Evolutionary conservation across 1,139 yeast genomes (phyloP), one percentile per base, ranked within the genome.

Genomic region (Geotrichum restrictum): DNA sequence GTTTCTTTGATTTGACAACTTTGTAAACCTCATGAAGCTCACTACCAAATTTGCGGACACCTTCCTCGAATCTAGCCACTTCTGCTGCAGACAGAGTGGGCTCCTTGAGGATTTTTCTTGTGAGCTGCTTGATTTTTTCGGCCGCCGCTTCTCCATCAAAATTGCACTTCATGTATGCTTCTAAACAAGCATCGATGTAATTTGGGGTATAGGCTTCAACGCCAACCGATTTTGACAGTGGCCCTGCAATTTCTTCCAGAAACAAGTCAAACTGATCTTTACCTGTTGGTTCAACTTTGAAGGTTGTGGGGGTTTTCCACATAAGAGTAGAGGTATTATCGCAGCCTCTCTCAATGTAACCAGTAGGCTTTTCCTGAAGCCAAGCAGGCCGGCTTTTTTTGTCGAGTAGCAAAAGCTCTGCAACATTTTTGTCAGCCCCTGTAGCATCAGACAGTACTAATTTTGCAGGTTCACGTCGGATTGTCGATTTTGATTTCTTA

Each of bases 271-370:
- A 69, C 34, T 45, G 40, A 21, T 45, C 65, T 1, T 55, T 55
- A 48, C 68, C 53, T 18, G 51, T 48, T 7, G 55, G 36, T 6
- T 51, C 41, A 4, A 40, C 47, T 27, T 48, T 45, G 10, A 38
- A 43, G n/a, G 31, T 22, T 7, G 62, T 62, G 0, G 67, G 74
- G 38, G 75, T 71, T 59, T 76, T 77, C 96, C 97, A 93, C 62
- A 85, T 69, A 18, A 87, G 68, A 0, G 82, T 77, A 18, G 81
- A 76, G 0, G 96, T 87, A 29, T 77, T 81, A 61, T 83, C 89
- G 1, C 78, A 81, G 1, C 98, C 98, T 62, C 98, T 76, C 60
- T 88, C 95, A n/a, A 85, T 71, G 63, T 85, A 88, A 0, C 96
- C 95, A 52, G 75, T 74, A 0, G 96, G 96, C 57, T 84, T 72